Evolutionary conservation across 345 rosid genomes (phyloP), one percentile per base, ranked within the genome.

Genomic region (Eucalyptus rudis): DNA sequence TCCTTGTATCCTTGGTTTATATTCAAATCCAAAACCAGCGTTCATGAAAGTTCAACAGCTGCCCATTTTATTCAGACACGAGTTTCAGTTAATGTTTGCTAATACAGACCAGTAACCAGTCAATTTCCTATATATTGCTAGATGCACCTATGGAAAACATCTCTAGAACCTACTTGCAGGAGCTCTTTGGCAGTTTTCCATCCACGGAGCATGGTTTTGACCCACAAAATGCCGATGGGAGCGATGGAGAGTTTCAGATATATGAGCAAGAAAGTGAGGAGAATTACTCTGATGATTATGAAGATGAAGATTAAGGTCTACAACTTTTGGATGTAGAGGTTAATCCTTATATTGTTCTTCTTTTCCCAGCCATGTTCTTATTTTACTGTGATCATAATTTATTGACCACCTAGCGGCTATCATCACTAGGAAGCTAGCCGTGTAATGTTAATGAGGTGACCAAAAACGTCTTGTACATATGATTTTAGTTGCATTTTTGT

Each of bases 171-270:
- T 95, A 95, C 90, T 92, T 98, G 90, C 99, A 96, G 95, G 98
- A 96, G 87, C 96, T 98, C 80, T 97, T 98, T 40, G 95, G 94
- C 88, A 95, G 97, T 91, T 98, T 98, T 90, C 96, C 98, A 89
- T 89, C 94, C 16, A 87, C 91, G 76, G 93, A 89, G 89, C 92
- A 87, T 86, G 96, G 91, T 87, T 93, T 76, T 51, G 88, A 88
- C 11, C 33, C 27, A 33, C 86, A 87, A 58, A 87, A 87, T 87
- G 89, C 47, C 11, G 94, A 94, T 56, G 91, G 87, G 79, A 95
- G 95, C 87, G 98, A 95, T 89, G 97, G 92, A 68, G 99, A 97
- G 90, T 97, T 93, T 91, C 94, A 95, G 90, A 96, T 97, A 91
- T 96, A 93, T 62, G 98, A 97, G 92, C 96, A 94, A 91, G 97